These are phyloP conservation scores for Combretum micranthum DNA, from an alignment of 345 rosid genomes.

Conservation along the genomic window DNA sequence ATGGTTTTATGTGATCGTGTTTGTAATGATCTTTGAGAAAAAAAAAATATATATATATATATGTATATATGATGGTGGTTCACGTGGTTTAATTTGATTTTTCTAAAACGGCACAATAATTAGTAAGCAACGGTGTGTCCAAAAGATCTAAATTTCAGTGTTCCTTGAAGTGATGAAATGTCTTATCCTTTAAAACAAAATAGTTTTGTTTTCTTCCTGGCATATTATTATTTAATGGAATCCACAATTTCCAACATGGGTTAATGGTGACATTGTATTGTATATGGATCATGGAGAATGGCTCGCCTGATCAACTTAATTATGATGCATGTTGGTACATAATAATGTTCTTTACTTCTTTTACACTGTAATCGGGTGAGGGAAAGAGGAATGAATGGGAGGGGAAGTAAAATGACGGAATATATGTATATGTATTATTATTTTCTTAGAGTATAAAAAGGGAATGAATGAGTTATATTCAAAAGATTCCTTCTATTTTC, in stretches of 20 bases:
- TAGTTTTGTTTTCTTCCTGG: conserved; percentile 16
- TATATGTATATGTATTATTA: no score
- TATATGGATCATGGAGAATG: neutral
- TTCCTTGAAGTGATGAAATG: conserved; percentile 50
- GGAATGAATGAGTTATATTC: no score
- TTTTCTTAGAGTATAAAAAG: no score
- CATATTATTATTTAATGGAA: conserved; percentile 8
- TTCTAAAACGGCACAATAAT: neutral
- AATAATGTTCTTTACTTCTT: no score
- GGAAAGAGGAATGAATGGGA: no score
- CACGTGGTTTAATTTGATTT: neutral
- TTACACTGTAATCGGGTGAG: no score
- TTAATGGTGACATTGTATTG: conserved; percentile 2
- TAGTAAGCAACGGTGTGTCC: conserved; percentile 13
- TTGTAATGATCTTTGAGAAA: no score
- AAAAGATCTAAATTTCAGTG: conserved; percentile 52
- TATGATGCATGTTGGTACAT: neutral
- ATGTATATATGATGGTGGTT: neutral
- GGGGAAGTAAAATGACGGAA: no score
- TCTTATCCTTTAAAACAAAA: conserved; percentile 21
- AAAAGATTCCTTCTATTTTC: no score
- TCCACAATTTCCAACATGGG: conserved; percentile 33
- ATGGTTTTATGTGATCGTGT: no score
- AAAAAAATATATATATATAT: no score
- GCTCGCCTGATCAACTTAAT: neutral